Percentiles rank a stretch among this genome's conserved stretches.
These are phyloP conservation scores for Sedum album DNA, from an alignment of 164 flowering plant genomes.

Conservation along the genomic window DNA sequence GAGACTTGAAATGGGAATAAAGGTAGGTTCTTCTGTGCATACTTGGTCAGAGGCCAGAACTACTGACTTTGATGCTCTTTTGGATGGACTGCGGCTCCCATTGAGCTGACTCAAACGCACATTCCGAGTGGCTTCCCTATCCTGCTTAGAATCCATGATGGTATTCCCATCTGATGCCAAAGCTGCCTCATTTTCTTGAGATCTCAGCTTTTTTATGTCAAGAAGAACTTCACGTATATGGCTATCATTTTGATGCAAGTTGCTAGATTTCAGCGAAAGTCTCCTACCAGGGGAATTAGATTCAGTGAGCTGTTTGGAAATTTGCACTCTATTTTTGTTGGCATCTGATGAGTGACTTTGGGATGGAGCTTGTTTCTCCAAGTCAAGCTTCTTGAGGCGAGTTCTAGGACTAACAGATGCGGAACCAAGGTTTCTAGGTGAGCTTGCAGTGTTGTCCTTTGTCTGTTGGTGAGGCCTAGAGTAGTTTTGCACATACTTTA, in stretches of 20 bases:
- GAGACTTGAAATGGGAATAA: background rate
- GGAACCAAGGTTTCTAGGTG: slow-evolving; percentile 40
- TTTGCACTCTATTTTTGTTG: slow-evolving; percentile 45
- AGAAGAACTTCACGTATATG: slow-evolving; percentile 46
- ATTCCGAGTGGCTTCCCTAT: slow-evolving; percentile 32
- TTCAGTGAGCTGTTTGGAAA: slow-evolving; percentile 30
- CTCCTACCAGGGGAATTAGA: slow-evolving; percentile 63
- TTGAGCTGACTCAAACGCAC: slow-evolving; percentile 24
- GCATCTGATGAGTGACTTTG: slow-evolving; percentile 53
- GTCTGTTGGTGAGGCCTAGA: slow-evolving; percentile 30
- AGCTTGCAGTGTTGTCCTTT: slow-evolving; percentile 32
- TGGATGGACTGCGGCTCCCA: slow-evolving; percentile 22
- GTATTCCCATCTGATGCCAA: slow-evolving; percentile 31
- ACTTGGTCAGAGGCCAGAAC: slow-evolving; percentile 18
- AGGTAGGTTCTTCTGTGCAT: slow-evolving; percentile 9
- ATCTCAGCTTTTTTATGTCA: slow-evolving; percentile 41
- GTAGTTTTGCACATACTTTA: slow-evolving; percentile 22
- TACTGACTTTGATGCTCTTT: slow-evolving; percentile 13
- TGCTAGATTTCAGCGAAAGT: slow-evolving; percentile 30
- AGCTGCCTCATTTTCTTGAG: slow-evolving; percentile 40
- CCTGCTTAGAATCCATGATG: slow-evolving; percentile 30
- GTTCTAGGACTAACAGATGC: slow-evolving; percentile 64
- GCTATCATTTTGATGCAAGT: slow-evolving; percentile 33
- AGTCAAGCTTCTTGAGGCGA: slow-evolving; percentile 59
- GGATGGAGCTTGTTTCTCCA: slow-evolving; percentile 50